These are phyloP conservation scores for Globisporangium spinosum DNA, from an alignment of 352 stramenopile species.

Conservation along the genomic window DNA sequence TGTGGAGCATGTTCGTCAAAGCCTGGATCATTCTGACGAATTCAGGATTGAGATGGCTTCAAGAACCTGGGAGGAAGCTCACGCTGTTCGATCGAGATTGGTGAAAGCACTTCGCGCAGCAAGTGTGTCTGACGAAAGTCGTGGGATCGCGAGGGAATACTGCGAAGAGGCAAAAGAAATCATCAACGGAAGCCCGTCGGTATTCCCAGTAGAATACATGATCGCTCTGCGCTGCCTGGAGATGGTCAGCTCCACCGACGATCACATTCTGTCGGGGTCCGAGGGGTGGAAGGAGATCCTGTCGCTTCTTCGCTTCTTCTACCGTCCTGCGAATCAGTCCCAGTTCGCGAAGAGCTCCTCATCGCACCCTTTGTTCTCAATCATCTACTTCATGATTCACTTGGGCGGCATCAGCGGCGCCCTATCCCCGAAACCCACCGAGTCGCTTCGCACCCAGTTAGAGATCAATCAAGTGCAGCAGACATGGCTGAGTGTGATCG, in stretches of 20 bases:
- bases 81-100: constrained; percentile 34
- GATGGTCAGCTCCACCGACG: constrained; percentile 26
- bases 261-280: constrained; percentile 29
- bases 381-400: constrained; percentile 41
- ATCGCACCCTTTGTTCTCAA: constrained; percentile 49
- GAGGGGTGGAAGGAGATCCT: constrained; percentile 32
- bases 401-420: constrained; percentile 6
- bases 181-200: constrained; percentile 35
- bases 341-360: constrained; percentile 50
- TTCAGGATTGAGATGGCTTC: constrained; percentile 37
- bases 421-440: background rate
- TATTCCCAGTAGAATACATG: constrained; percentile 67
- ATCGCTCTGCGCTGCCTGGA: constrained; percentile 43
- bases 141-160: constrained; percentile 24
- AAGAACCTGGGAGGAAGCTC: constrained; percentile 39
- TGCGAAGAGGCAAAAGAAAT: constrained; percentile 28
- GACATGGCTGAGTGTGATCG: constrained; percentile 36
- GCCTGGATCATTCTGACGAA: constrained; percentile 14
- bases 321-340: constrained; percentile 53
- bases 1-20: constrained; percentile 4
- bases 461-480: constrained; percentile 28
- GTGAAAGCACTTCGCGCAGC: constrained; percentile 36
- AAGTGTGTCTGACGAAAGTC: constrained; percentile 16
- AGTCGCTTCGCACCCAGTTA: constrained; percentile 28
- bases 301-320: constrained; percentile 64